Evolutionary conservation across 805 yeast species (phyloP).

Genomic region (Kockiozyma suomiensis): DNA sequence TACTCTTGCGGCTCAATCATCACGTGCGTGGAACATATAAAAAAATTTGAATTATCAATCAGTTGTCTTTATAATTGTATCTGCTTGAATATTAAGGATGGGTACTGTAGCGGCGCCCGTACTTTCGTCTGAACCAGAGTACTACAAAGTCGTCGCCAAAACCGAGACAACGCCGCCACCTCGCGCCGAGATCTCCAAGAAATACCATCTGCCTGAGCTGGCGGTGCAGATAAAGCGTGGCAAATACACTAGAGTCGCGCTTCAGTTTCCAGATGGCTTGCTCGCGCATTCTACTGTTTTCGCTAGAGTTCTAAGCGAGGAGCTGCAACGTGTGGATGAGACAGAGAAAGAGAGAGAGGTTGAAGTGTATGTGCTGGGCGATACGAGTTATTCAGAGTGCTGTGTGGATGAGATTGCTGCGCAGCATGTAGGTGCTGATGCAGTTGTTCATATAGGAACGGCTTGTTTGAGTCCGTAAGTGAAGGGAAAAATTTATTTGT

Average conservation of each 20-base stretch:
- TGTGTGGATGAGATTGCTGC: slow-evolving; percentile 98
- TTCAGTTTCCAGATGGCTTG: slow-evolving; percentile 87
- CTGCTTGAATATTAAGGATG: too few relatives aligned
- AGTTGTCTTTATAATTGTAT: background rate
- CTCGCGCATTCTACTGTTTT: slow-evolving; percentile 78
- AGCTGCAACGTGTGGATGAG: slow-evolving; percentile 21
- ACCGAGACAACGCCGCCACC: slow-evolving; percentile 16
- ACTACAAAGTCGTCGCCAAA: slow-evolving; percentile 47
- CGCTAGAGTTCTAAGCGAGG: slow-evolving; percentile 47
- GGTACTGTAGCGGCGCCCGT: slow-evolving; percentile 61
- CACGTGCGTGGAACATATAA: too few relatives aligned
- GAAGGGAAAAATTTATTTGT: too few relatives aligned
- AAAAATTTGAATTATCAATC: too few relatives aligned
- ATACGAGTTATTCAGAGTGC: slow-evolving; percentile 92
- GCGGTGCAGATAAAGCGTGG: slow-evolving; percentile 34
- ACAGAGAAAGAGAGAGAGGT: slow-evolving; percentile 19
- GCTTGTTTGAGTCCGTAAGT: slow-evolving; percentile 77
- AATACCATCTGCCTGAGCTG: slow-evolving; percentile 40
- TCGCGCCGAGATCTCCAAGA: slow-evolving; percentile 51
- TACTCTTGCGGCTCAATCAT: background rate
- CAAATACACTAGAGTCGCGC: slow-evolving; percentile 54
- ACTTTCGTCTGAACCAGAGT: slow-evolving; percentile 74
- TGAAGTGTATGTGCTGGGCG: slow-evolving; percentile 81
- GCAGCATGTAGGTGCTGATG: slow-evolving; percentile 82
- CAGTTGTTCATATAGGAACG: slow-evolving; percentile 91